Base-by-base conservation (phyloP, 192 early-diverging fungal genomes). In the Coemansia reversa region DNA sequence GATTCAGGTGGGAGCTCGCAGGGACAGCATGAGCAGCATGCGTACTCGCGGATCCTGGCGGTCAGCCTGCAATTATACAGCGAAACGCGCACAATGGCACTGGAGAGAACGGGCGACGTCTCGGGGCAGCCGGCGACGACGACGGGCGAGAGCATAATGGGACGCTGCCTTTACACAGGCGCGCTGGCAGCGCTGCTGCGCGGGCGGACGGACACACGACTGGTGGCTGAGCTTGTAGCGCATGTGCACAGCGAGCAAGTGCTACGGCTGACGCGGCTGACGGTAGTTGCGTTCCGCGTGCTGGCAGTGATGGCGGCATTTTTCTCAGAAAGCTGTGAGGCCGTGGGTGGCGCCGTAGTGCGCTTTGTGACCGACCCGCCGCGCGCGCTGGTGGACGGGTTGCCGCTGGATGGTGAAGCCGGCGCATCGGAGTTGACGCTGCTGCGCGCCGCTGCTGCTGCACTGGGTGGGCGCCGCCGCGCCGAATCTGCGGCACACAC, bases 211-310 rank as follows among this genome's bases (percentile, higher is more conserved):
- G 74, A 76, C 27, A 18, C 50, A 18, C 14, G 50, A 7, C 58
- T 76, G 20, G 23, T 76, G 57, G 54, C 19, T 30, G 54, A 23
- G 56, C 58, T 70, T 16, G 51, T 69, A 12, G 79, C 66, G 27
- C 79, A 81, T 20, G 50, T 81, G 12, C 30, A 55, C 22, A 63
- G 79, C 52, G 27, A 35, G 6, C 51, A 66, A 4, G 66, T 50
- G 18, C 63, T 67, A 45, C 28, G 55, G n/a, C 57, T 81, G 57
- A 29, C 65, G 18, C 42, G 39, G n/a, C 60, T 76, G 0, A 81
- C 79, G 3, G 67, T 61, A 16, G 74, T 60, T n/a, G 65, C 66
- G 27, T 69, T 81, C 60, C 74, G 79, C 29, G 79, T 81, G 35
- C 66, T 81, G 35, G 61, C 27, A 7, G 59, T 60, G 8, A 35